These are phyloP conservation scores for Coniochaeta sp. DNA, from an alignment of 2,329 filamentous ascomycete species.

Conservation along the genomic window DNA sequence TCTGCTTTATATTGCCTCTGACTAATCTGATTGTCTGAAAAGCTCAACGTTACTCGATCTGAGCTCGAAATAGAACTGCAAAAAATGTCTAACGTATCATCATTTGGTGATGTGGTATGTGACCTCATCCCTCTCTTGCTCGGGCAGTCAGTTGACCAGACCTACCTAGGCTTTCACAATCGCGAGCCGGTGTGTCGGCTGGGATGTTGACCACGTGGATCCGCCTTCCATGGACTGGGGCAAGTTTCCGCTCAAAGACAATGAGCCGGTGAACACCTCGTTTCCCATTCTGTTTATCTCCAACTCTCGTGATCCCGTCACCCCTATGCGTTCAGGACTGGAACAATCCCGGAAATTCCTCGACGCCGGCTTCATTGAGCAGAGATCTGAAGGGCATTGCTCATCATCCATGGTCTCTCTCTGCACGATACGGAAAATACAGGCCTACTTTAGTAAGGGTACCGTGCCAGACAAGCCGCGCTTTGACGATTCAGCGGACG, in stretches of 20 bases:
- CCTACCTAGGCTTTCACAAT: constrained; percentile 6
- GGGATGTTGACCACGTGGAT: constrained; percentile 23
- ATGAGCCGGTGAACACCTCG: constrained; percentile 30
- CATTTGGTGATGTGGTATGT: constrained; percentile 28
- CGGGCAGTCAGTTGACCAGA: constrained; percentile 3
- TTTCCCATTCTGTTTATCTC: constrained; percentile 51
- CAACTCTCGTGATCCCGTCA: constrained; percentile 53
- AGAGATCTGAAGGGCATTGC: constrained; percentile 27
- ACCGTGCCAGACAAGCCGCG: constrained; percentile 21
- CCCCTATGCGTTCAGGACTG: constrained; percentile 41
- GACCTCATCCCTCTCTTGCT: neutral
- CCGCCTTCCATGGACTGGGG: constrained; percentile 18
- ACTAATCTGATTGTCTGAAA: neutral
- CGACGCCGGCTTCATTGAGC: constrained; percentile 28
- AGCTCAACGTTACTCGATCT: constrained; percentile 22
- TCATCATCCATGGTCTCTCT: constrained; percentile 23
- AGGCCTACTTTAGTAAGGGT: constrained; percentile 26
- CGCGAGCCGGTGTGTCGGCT: constrained; percentile 15
- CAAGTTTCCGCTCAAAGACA: constrained; percentile 19
- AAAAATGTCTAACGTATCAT: constrained; percentile 20
- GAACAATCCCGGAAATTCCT: constrained; percentile 29
- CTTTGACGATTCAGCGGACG: neutral
- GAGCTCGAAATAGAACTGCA: constrained; percentile 20
- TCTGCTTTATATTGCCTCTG: neutral
- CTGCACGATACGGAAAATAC: constrained; percentile 26